phyloP scores from a whole-genome alignment of 805 yeast species.

The Blastobotrys terrestris region DNA sequence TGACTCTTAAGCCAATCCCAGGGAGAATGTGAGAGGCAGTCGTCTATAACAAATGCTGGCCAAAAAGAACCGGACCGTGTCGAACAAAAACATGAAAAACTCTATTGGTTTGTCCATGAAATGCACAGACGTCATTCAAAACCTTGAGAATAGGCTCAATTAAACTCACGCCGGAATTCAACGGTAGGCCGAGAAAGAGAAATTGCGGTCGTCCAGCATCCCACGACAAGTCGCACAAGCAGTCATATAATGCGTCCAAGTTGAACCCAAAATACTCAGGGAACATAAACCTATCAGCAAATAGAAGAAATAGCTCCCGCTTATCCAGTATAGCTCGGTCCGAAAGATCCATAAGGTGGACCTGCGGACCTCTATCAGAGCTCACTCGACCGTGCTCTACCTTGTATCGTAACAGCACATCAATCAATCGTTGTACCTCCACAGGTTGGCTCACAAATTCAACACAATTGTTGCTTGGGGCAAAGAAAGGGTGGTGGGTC shows the following conservation, averaged over 20 bases:
- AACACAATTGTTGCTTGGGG: background rate
- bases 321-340: background rate
- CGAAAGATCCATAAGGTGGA: background rate
- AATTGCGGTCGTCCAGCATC: background rate
- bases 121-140: background rate
- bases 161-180: background rate
- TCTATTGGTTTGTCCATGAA: background rate
- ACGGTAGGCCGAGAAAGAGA: background rate
- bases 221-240: constrained; percentile 2
- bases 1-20: no score
- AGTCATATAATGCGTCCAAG: constrained; percentile 12
- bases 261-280: constrained; percentile 15
- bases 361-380: background rate
- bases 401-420: background rate
- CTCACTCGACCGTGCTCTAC: background rate
- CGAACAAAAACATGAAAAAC: background rate
- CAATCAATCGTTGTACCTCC: background rate
- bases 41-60: background rate
- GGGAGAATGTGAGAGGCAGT: no score
- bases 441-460: background rate
- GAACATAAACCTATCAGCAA: constrained; percentile 12
- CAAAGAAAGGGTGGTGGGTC: background rate
- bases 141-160: background rate
- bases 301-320: constrained; percentile 2
- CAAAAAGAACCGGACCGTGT: background rate